Evolutionary conservation across 306 rosid genomes (phyloP).

Genomic region (Dryas octopetala): DNA sequence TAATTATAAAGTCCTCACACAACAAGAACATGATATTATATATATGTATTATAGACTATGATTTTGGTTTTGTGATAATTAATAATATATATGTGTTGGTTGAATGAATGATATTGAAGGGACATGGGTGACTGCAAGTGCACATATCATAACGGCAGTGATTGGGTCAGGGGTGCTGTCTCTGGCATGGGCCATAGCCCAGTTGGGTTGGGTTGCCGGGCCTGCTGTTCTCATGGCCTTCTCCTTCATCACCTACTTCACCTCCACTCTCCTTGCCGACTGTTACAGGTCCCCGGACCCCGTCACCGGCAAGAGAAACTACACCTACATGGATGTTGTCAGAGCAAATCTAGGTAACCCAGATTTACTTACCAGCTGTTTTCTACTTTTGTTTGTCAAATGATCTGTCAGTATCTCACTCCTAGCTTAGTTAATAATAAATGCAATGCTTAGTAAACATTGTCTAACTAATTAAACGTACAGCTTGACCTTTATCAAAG

Average conservation of each 20-base stretch:
- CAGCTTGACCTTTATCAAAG: not conserved
- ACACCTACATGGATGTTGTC: conserved; percentile 90
- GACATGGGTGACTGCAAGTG: conserved; percentile 96
- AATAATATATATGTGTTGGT: too few relatives aligned
- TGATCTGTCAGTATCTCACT: too few relatives aligned
- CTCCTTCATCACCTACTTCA: conserved; percentile 86
- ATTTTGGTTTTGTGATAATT: not conserved
- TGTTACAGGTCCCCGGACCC: conserved; percentile 85
- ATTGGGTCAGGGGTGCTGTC: conserved; percentile 96
- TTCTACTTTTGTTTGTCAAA: too few relatives aligned
- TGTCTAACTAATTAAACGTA: too few relatives aligned
- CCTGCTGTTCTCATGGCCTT: conserved; percentile 79
- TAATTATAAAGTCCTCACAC: not conserved
- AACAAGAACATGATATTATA: too few relatives aligned
- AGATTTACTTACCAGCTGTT: too few relatives aligned
- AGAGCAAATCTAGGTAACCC: conserved; percentile 57
- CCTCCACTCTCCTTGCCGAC: conserved; percentile 88
- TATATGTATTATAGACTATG: not conserved
- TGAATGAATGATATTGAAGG: conserved; percentile 35
- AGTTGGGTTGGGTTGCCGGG: conserved; percentile 91
- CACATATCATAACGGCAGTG: conserved; percentile 94
- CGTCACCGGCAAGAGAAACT: conserved; percentile 77
- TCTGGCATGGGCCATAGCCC: conserved; percentile 91
- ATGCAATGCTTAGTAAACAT: too few relatives aligned
- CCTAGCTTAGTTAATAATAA: too few relatives aligned